Percentiles rank a stretch among this genome's conserved stretches.
Evolutionary conservation across 179 eudicot species (phyloP).

Genomic region (Patellifolia procumbens): DNA sequence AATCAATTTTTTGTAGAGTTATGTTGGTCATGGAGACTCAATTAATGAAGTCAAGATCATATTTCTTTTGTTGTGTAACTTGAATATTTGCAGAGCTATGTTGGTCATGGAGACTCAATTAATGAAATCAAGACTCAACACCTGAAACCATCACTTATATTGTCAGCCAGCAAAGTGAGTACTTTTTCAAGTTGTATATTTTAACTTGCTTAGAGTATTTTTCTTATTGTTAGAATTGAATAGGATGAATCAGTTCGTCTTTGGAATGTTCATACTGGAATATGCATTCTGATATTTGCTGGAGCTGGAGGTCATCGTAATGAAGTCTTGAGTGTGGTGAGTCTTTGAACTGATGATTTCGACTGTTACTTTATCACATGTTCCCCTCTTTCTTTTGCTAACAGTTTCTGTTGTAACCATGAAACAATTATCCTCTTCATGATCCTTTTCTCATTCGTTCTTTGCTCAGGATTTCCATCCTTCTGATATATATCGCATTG

Average conservation of each 20-base stretch:
- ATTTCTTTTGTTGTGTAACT: slow-evolving; percentile 8
- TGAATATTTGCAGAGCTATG: slow-evolving; percentile 67
- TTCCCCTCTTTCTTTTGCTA: neutral
- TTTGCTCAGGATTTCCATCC: slow-evolving; percentile 87
- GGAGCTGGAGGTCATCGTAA: slow-evolving; percentile 99
- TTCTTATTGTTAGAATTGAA: slow-evolving; percentile 19
- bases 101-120: slow-evolving; percentile 96
- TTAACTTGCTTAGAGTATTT: slow-evolving; percentile 6
- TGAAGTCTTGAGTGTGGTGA: slow-evolving; percentile 98
- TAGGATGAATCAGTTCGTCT: slow-evolving; percentile 99
- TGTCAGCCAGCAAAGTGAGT: slow-evolving; percentile 97
- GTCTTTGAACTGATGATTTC: slow-evolving; percentile 18
- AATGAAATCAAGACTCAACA: slow-evolving; percentile 93
- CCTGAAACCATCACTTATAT: slow-evolving; percentile 78
- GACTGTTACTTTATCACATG: neutral
- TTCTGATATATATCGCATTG: slow-evolving; percentile 92
- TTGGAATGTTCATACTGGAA: slow-evolving; percentile 97
- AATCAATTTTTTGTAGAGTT: slow-evolving; percentile 54
- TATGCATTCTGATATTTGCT: slow-evolving; percentile 96
- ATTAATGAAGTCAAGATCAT: slow-evolving; percentile 70
- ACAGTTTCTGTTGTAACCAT: neutral
- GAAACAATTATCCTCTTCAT: slow-evolving; percentile 3
- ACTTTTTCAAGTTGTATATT: neutral
- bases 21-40: slow-evolving; percentile 97
- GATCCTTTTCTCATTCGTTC: slow-evolving; percentile 1